Evolutionary conservation across 2,329 filamentous ascomycete species (phyloP).

Genomic region (Leptographium lundbergii): DNA sequence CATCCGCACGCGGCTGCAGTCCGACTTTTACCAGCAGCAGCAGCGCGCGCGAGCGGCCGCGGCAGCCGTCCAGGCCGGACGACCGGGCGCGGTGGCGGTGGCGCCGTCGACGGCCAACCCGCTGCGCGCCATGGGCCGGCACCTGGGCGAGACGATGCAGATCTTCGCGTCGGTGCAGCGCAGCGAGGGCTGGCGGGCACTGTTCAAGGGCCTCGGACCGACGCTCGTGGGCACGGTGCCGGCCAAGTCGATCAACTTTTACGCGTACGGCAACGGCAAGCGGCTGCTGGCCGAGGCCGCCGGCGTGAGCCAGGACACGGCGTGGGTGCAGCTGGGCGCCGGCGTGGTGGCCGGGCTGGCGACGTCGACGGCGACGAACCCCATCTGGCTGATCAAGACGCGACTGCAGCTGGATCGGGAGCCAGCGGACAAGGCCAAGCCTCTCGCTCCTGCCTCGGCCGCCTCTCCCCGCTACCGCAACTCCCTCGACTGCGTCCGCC

Average conservation of each 20-base stretch:
- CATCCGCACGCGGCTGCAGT: slow-evolving; percentile 84
- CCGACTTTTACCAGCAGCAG: slow-evolving; percentile 85
- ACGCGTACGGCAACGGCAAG: slow-evolving; percentile 86
- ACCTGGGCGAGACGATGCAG: slow-evolving; percentile 75
- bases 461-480: slow-evolving; percentile 86
- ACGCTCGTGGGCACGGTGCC: slow-evolving; percentile 85
- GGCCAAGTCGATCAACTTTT: slow-evolving; percentile 86
- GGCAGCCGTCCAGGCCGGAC: background rate
- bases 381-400: slow-evolving; percentile 95
- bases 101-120: slow-evolving; percentile 29
- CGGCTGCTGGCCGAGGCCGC: slow-evolving; percentile 62
- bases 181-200: slow-evolving; percentile 68
- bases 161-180: slow-evolving; percentile 73
- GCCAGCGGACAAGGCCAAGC: slow-evolving; percentile 25
- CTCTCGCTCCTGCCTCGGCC: too few relatives aligned
- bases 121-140: slow-evolving; percentile 52
- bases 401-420: slow-evolving; percentile 85
- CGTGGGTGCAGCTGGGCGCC: slow-evolving; percentile 66
- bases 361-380: slow-evolving; percentile 85
- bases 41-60: slow-evolving; percentile 50
- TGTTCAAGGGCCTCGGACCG: slow-evolving; percentile 88
- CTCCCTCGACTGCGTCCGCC: slow-evolving; percentile 73
- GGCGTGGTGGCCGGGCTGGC: slow-evolving; percentile 69
- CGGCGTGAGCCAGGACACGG: slow-evolving; percentile 52
- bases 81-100: slow-evolving; percentile 38